phyloP scores from a whole-genome alignment of 1,284 basidiomycete genomes.

The Megacollybia platyphylla region DNA sequence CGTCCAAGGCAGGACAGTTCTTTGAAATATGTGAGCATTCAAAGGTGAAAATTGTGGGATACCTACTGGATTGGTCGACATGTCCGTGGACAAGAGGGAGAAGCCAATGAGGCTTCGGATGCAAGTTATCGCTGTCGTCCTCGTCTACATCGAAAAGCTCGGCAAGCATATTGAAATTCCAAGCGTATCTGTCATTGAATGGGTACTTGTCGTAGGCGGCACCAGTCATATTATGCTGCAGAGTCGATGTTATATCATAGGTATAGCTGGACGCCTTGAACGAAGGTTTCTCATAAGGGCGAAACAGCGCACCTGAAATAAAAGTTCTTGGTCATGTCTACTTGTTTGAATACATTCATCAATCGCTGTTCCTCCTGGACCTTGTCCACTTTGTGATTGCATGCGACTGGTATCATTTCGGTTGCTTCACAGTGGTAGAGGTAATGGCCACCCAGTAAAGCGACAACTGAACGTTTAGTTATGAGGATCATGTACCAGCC shows the following conservation, averaged over 20 bases:
- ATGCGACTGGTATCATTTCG: conserved; percentile 67
- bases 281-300: neutral
- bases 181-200: conserved; percentile 87
- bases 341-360: conserved; percentile 91
- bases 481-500: conserved; percentile 91
- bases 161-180: conserved; percentile 90
- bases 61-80: conserved; percentile 95
- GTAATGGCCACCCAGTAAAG: conserved; percentile 92
- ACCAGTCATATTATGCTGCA: conserved; percentile 87
- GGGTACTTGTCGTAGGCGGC: conserved; percentile 35
- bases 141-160: conserved; percentile 37
- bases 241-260: conserved; percentile 91
- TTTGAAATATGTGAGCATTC: conserved; percentile 17
- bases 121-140: conserved; percentile 18
- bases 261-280: conserved; percentile 56
- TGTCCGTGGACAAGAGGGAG: conserved; percentile 91
- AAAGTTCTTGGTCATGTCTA: conserved; percentile 97
- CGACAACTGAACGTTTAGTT: conserved; percentile 85
- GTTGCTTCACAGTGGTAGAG: conserved; percentile 95
- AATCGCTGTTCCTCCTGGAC: conserved; percentile 76
- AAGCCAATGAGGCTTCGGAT: conserved; percentile 70
- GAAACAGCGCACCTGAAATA: conserved; percentile 74
- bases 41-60: neutral
- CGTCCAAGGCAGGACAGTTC: conserved; percentile 87
- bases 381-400: conserved; percentile 70